Conservation (phyloP, 1,139 yeast species). For the Arxiozyma slooffiae region DNA sequence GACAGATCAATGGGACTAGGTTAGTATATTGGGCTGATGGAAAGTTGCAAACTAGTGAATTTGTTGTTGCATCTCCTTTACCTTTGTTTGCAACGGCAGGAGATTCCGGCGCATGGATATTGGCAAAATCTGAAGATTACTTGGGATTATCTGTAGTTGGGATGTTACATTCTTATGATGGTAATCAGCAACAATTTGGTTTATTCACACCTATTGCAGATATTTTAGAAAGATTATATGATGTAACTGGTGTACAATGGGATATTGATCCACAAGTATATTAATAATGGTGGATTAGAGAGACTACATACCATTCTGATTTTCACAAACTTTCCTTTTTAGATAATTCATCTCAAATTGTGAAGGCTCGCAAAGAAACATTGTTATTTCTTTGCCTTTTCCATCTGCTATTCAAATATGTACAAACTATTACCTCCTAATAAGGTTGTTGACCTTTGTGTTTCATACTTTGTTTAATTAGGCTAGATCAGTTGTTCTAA, state of each 20-base stretch:
- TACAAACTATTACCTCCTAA: neutral
- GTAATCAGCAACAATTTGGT: constrained; percentile 84
- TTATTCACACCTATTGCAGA: constrained; percentile 75
- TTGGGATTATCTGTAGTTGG: constrained; percentile 81
- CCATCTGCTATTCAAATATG: neutral
- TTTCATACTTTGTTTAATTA: too few species aligned
- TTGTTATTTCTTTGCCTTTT: neutral
- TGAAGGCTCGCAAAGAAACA: neutral
- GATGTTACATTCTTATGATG: constrained; percentile 91
- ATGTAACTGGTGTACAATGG: constrained; percentile 82
- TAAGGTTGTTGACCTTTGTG: neutral
- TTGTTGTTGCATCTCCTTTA: constrained; percentile 51
- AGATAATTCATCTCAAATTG: constrained; percentile 1
- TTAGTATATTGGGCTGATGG: constrained; percentile 93
- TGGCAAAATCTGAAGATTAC: constrained; percentile 50
- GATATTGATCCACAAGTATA: constrained; percentile 41
- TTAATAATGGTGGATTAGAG: constrained; percentile 3
- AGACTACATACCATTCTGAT: neutral
- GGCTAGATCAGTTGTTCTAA: neutral
- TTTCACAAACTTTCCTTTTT: constrained; percentile 1
- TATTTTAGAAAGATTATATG: constrained; percentile 58
- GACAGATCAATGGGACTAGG: constrained; percentile 68
- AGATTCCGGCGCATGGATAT: constrained; percentile 87
- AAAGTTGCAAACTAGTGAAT: constrained; percentile 75
- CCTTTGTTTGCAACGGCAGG: constrained; percentile 81